Percentiles rank a stretch among this genome's conserved stretches.
Conservation (phyloP, 805 yeast genomes). For the Yarrowia osloensis region DNA sequence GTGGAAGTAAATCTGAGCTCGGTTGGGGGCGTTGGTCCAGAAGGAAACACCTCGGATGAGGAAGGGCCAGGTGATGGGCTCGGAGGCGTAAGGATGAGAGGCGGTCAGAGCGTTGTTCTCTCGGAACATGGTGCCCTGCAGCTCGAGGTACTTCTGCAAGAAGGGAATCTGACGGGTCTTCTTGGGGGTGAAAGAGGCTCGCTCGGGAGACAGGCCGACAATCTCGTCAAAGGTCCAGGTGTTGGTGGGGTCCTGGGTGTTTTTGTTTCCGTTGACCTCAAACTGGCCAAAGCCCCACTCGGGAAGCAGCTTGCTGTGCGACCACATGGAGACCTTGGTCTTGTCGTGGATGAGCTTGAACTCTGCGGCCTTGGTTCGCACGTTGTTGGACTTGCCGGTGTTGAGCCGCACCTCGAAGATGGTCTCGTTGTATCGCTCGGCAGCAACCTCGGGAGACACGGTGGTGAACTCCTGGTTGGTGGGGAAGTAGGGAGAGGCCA, state of each 20-base stretch:
- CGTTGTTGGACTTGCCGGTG: slow-evolving; percentile 52
- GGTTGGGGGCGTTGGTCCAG: slow-evolving; percentile 70
- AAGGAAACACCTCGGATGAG: slow-evolving; percentile 89
- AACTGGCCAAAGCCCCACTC: slow-evolving; percentile 93
- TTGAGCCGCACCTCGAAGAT: slow-evolving; percentile 71
- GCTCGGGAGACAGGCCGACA: slow-evolving; percentile 59
- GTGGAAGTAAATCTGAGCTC: slow-evolving; percentile 79
- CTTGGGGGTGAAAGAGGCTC: slow-evolving; percentile 68
- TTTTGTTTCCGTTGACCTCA: slow-evolving; percentile 94
- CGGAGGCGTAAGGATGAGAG: slow-evolving; percentile 94
- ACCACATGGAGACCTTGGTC: slow-evolving; percentile 92
- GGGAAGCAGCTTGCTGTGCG: slow-evolving; percentile 83
- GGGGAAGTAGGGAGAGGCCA: slow-evolving; percentile 88
- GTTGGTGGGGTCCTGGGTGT: slow-evolving; percentile 64
- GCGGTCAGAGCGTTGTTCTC: slow-evolving; percentile 86
- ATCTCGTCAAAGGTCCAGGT: slow-evolving; percentile 78
- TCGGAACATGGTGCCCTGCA: slow-evolving; percentile 84
- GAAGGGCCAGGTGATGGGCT: slow-evolving; percentile 90
- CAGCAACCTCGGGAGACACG: slow-evolving; percentile 60
- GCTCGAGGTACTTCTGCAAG: slow-evolving; percentile 83
- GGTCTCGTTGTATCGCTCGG: slow-evolving; percentile 64
- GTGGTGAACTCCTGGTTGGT: slow-evolving; percentile 94
- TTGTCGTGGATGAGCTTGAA: slow-evolving; percentile 78
- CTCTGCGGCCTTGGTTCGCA: slow-evolving; percentile 70
- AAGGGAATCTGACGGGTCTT: slow-evolving; percentile 65